Evolutionary conservation across 2,329 filamentous ascomycete species (phyloP), one percentile per base, ranked within the genome.

Genomic region (Metarhizium rileyi): DNA sequence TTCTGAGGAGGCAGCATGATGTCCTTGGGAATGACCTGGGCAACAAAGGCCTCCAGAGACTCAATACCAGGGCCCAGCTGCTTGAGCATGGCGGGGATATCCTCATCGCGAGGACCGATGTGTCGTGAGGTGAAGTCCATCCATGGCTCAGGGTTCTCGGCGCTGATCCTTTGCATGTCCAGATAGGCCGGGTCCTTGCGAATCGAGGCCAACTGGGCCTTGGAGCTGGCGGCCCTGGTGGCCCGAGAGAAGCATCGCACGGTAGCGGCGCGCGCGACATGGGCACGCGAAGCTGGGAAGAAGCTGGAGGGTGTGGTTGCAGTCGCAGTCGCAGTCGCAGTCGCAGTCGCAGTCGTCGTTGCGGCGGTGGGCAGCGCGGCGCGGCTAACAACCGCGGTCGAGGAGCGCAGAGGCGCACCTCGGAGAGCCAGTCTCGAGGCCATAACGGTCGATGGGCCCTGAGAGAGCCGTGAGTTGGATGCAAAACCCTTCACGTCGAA

Each of bases 11-110:
- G 58, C 1, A 57, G 52, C 48, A 93, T 73, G 50, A 96, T 87
- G 59, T 90, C 83, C 26, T 78, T 70, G 0, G 91, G 91, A 16
- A 97, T 75, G 45, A 96, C 90, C 69, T 95, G 81, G 59, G 79
- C 74, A 40, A 96, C 80, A 62, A 97, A 95, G 26, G 87, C 82
- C 55, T 96, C 89, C 51, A 97, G 68, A 43, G 76, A 83, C 53
- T 76, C 72, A 9, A 75, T 84, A 0, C 87, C 86, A 18, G 89
- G 87, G 52, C 88, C 83, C 38, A 97, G 74, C 1, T 77, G 77
- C 59, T 83, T 79, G 52, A 96, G 81, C 91, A 97, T 96, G 61
- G 83, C 74, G 56, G 82, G 72, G 1, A 83, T 78, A 49, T 87
- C 83, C 42, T 75, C 71, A 30, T 83, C 75, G 47, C 84, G 83